Conservation (phyloP, 192 early-diverging fungal species). For the Entomortierella chlamydospora region DNA sequence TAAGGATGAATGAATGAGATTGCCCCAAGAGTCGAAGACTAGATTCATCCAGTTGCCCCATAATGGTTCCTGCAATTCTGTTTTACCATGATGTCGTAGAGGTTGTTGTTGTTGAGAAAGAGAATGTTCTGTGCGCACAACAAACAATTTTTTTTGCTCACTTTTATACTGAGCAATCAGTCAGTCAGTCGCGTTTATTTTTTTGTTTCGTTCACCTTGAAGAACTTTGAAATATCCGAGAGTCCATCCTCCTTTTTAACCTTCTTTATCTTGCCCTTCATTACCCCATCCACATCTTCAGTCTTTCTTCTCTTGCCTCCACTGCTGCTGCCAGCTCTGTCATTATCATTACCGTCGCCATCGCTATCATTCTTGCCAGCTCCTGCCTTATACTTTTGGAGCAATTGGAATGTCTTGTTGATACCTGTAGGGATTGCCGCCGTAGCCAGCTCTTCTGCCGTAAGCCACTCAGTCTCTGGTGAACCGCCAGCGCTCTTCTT, state of each 20-base stretch:
- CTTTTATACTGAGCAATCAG: background rate
- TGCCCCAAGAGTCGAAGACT: too few species aligned
- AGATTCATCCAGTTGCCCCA: too few species aligned
- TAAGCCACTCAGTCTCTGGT: slow-evolving; percentile 56
- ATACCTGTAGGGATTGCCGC: slow-evolving; percentile 69
- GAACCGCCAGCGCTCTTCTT: background rate
- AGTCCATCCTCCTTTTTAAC: slow-evolving; percentile 12
- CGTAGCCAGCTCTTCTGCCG: slow-evolving; percentile 50
- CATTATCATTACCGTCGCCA: background rate
- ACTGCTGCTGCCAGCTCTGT: background rate
- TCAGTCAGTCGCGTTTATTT: background rate
- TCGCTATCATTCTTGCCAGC: background rate
- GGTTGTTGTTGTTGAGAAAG: too few species aligned
- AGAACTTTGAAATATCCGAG: slow-evolving; percentile 21
- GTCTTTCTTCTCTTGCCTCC: slow-evolving; percentile 13
- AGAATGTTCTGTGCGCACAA: too few species aligned
- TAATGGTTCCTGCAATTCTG: too few species aligned
- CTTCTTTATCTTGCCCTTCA: slow-evolving; percentile 24
- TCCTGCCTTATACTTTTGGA: slow-evolving; percentile 50
- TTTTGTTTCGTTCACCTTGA: background rate
- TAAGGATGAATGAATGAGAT: too few species aligned
- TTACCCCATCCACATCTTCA: background rate
- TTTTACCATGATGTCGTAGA: too few species aligned
- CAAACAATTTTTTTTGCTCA: too few species aligned
- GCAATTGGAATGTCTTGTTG: slow-evolving; percentile 66